Evolutionary conservation across 306 rosid species (phyloP), one percentile per base, ranked within the genome.

Genomic region (Casuarina cunninghamiana): DNA sequence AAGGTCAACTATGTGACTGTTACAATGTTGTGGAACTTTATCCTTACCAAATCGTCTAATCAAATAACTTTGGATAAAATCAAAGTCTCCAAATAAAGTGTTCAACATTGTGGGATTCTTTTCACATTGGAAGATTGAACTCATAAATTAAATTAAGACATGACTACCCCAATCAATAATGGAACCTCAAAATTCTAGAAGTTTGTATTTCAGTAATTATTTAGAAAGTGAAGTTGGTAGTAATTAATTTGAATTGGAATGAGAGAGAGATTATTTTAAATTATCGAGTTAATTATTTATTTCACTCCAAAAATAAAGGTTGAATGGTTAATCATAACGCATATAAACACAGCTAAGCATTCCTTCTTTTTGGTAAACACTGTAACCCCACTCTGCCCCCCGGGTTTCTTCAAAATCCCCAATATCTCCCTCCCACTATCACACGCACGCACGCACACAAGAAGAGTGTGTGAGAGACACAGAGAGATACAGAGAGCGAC

Each of bases 321-420:
- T 26, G 21, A 67, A 11, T 17, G 26, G 17, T 53, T 13, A 51
- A 17, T 53, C 43, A 68, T 77, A 6, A 9, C 61, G 48, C 48
- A 41, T 37, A 51, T 42, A 67, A 76, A 68, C 10, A 53, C 74
- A 66, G 80, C 80, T 68, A 42, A 77, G 69, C 45, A 4, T 68
- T 38, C 42, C 61, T 53, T 72, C 73, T 45, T 53, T 32, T 35
- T 43, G 54, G 74, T n/a, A 65, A 63, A 3, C 26, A 19, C 53
- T 37, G 60, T 57, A 11, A 10, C 61, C 12, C 43, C 43, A 26
- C 43, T 21, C 61, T 9, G 6, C 10, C 71, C 10, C 41, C 43
- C 0, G 8, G 21, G 71, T n/a, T 10, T 42, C 69, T 55, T 39
- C 8, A 55, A 19, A 57, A 57, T 44, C 71, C 46, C 55, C 12